phyloP scores from a whole-genome alignment of 306 rosid genomes.

The Vicia faba region DNA sequence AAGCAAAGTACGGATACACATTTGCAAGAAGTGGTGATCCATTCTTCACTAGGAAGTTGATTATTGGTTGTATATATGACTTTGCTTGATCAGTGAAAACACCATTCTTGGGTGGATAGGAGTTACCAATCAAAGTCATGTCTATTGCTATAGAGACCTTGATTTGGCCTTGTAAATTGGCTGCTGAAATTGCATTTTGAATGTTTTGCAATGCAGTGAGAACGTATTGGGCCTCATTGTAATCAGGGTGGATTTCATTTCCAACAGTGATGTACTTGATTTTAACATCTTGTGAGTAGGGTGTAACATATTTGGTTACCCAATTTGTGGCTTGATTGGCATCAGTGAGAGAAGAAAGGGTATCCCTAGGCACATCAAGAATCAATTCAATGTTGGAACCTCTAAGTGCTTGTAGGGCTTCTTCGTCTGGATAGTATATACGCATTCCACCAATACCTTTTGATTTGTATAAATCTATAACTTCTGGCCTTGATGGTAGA shows the following conservation, averaged over 20 bases:
- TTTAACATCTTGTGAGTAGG: conserved; percentile 42
- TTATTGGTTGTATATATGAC: conserved; percentile 41
- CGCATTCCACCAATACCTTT: conserved; percentile 43
- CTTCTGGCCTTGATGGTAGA: conserved; percentile 50
- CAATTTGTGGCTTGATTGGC: conserved; percentile 39
- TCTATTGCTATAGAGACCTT: conserved; percentile 64
- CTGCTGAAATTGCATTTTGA: conserved; percentile 38
- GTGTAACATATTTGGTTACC: conserved; percentile 40
- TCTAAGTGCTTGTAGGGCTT: conserved; percentile 47
- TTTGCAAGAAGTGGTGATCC: conserved; percentile 65
- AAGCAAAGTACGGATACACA: conserved; percentile 58
- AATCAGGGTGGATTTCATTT: conserved; percentile 43
- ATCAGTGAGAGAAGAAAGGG: conserved; percentile 38
- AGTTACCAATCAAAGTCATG: conserved; percentile 16
- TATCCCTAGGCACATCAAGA: conserved; percentile 37
- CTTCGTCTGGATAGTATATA: conserved; percentile 43
- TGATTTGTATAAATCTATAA: conserved; percentile 38
- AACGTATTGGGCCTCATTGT: conserved; percentile 29
- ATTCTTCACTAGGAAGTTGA: conserved; percentile 41
- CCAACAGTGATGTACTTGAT: conserved; percentile 53
- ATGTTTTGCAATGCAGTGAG: conserved; percentile 47
- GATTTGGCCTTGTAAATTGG: conserved; percentile 48
- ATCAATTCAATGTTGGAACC: conserved; percentile 56
- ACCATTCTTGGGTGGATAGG: conserved; percentile 52
- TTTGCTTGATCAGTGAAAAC: conserved; percentile 33